These are phyloP conservation scores for Blastomyces parvus DNA, from an alignment of 2,329 filamentous ascomycete species.

Conservation along the genomic window DNA sequence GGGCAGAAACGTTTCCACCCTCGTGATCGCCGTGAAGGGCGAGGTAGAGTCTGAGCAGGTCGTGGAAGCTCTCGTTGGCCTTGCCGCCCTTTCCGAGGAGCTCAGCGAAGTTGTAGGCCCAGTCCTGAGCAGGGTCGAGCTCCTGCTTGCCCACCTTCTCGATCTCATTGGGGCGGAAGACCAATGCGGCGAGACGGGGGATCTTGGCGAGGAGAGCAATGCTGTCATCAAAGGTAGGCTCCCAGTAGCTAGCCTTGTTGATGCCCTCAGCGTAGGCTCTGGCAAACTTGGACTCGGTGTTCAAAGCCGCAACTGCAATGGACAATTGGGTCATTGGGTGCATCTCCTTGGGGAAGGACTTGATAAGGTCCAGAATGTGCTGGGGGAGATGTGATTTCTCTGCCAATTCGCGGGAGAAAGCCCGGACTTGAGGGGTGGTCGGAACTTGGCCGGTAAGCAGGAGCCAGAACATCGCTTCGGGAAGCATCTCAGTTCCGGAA, in stretches of 20 bases:
- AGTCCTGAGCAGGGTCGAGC: constrained; percentile 79
- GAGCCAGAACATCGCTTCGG: constrained; percentile 99
- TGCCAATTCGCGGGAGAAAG: constrained; percentile 75
- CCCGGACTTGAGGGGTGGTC: constrained; percentile 68
- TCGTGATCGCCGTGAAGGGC: constrained; percentile 97
- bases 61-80: constrained; percentile 87
- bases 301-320: constrained; percentile 89
- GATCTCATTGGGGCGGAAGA: constrained; percentile 79
- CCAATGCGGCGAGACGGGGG: constrained; percentile 91
- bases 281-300: constrained; percentile 88
- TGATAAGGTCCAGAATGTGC: constrained; percentile 79
- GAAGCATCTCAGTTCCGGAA: constrained; percentile 81
- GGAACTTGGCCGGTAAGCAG: constrained; percentile 89
- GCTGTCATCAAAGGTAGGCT: constrained; percentile 90
- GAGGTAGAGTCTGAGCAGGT: constrained; percentile 85
- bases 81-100: constrained; percentile 81
- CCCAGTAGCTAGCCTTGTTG: constrained; percentile 97
- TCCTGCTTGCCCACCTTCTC: constrained; percentile 64
- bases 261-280: constrained; percentile 85
- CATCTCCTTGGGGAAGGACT: constrained; percentile 77
- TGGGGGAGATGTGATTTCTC: constrained; percentile 72
- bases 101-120: constrained; percentile 97
- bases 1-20: constrained; percentile 93
- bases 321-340: constrained; percentile 99
- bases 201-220: constrained; percentile 93